A percentile compares a stretch with the other conserved stretches of the same genome.
phyloP scores from a whole-genome alignment of 768 basidiomycete genomes.

The Mycena indigotica region DNA sequence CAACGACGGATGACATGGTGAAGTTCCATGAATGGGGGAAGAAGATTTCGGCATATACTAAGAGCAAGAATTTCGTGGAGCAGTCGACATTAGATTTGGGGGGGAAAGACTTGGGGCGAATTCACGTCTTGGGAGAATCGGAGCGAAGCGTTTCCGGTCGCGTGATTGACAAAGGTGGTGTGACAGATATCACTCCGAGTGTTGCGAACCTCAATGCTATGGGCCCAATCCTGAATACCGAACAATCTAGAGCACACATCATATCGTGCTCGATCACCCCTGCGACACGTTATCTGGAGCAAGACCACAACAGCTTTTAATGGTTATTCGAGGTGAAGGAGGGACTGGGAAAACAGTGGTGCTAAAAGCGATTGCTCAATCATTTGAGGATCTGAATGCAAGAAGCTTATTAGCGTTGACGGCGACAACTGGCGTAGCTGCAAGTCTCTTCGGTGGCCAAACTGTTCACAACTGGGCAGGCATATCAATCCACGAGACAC shows the following conservation, averaged over 20 bases:
- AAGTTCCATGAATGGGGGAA: not conserved
- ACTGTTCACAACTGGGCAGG: slow-evolving; percentile 38
- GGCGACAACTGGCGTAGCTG: too few species aligned
- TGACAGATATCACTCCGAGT: not conserved
- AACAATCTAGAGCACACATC: slow-evolving; percentile 36
- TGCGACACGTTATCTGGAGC: slow-evolving; percentile 22
- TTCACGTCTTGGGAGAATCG: not conserved
- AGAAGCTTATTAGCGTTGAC: slow-evolving; percentile 34
- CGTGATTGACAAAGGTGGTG: not conserved
- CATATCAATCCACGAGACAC: slow-evolving; percentile 18
- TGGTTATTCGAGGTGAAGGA: slow-evolving; percentile 42
- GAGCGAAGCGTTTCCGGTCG: not conserved
- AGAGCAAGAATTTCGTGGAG: not conserved
- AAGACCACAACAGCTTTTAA: slow-evolving; percentile 30
- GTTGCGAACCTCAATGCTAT: not conserved
- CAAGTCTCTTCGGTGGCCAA: slow-evolving; percentile 39
- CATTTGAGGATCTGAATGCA: slow-evolving; percentile 27
- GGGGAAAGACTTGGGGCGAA: too few species aligned
- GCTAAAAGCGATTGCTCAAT: too few species aligned
- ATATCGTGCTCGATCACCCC: slow-evolving; percentile 35
- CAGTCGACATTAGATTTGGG: not conserved
- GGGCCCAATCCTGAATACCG: slow-evolving; percentile 19
- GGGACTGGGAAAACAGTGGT: too few species aligned
- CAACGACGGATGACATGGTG: not conserved
- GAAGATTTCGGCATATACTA: not conserved